Percentiles rank a stretch among this genome's conserved stretches.
These are phyloP conservation scores for Betula pendula DNA, from an alignment of 306 rosid genomes.

Conservation along the genomic window DNA sequence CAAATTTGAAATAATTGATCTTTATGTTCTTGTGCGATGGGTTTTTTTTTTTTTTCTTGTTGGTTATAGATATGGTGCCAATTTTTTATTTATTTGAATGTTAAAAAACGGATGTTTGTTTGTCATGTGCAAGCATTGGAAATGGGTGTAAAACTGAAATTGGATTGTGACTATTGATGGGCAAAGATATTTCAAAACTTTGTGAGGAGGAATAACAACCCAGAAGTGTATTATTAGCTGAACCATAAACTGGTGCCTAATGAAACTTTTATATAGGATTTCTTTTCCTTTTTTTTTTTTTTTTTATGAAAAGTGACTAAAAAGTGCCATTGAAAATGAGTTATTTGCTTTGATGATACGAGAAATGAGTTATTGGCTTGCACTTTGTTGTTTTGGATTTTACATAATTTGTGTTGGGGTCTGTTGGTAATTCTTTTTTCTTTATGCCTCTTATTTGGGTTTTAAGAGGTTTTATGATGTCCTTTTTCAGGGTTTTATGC, in stretches of 20 bases:
- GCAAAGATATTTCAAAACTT: too few species aligned
- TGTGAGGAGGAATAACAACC: neutral
- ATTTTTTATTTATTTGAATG: too few species aligned
- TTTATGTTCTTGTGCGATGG: too few species aligned
- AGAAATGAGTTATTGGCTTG: slow-evolving; percentile 22
- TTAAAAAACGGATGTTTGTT: neutral
- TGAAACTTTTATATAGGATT: neutral
- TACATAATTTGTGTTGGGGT: slow-evolving; percentile 28
- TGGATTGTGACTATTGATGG: too few species aligned
- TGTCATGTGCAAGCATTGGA: neutral
- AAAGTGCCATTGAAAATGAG: too few species aligned
- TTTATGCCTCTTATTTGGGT: slow-evolving; percentile 10
- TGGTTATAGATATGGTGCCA: too few species aligned
- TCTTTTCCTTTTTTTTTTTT: too few species aligned
- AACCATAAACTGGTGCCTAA: neutral
- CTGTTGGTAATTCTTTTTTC: slow-evolving; percentile 22
- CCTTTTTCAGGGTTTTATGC: slow-evolving; percentile 12
- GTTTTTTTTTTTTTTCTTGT: too few species aligned
- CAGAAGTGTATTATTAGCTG: too few species aligned
- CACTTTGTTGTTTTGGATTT: slow-evolving; percentile 29
- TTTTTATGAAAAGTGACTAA: too few species aligned
- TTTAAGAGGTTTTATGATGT: slow-evolving; percentile 28
- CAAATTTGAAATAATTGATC: too few species aligned
- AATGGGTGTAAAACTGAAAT: neutral
- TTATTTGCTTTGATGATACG: slow-evolving; percentile 40